phyloP scores from a whole-genome alignment of 306 rosid genomes.

The Hylodesmum podocarpum region DNA sequence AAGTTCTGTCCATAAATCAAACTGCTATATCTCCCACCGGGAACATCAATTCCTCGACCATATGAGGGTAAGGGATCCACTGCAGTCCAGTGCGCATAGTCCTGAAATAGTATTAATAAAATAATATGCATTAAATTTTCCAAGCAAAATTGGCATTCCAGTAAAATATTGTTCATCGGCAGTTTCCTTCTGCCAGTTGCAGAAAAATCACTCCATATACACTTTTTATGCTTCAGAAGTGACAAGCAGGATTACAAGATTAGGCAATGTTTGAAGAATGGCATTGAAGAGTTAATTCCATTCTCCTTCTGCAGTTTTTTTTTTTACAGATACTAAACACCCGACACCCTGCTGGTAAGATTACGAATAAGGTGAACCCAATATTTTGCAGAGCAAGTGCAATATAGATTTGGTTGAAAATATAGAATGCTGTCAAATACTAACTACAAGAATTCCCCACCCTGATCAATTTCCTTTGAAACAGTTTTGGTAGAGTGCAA shows the following conservation, averaged over 20 bases:
- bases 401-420: background rate
- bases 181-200: background rate
- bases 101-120: conserved; percentile 36
- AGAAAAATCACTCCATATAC: background rate
- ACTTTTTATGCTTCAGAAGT: background rate
- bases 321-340: background rate
- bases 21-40: conserved; percentile 54
- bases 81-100: conserved; percentile 43
- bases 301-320: background rate
- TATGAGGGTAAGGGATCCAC: conserved; percentile 59
- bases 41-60: conserved; percentile 51
- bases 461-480: background rate
- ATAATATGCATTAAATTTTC: background rate
- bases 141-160: background rate
- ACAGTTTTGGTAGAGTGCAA: background rate
- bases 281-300: background rate
- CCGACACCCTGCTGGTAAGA: background rate
- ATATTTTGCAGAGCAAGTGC: background rate
- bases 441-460: background rate
- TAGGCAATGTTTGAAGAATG: background rate
- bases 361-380: background rate
- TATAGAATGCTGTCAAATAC: background rate
- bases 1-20: conserved; percentile 54
- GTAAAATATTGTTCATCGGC: background rate
- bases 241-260: background rate